A percentile compares a stretch with the other conserved stretches of the same genome.
phyloP scores from a whole-genome alignment of 2,329 filamentous ascomycete genomes.

The Malbranchea cinnamomea region DNA sequence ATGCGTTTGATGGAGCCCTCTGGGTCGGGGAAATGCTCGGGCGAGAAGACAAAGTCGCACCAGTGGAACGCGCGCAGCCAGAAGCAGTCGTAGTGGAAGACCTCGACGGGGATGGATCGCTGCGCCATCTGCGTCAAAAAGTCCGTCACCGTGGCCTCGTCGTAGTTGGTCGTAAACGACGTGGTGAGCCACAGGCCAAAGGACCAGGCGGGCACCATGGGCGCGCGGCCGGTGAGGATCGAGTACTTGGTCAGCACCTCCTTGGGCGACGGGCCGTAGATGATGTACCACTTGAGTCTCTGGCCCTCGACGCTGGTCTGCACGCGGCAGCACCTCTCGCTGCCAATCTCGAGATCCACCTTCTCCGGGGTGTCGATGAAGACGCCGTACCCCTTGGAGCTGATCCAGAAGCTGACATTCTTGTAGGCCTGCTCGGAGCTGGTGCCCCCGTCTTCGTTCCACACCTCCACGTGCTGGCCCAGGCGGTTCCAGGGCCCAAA shows the following conservation, averaged over 20 bases:
- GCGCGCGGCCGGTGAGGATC: conserved; percentile 46
- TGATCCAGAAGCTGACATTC: conserved; percentile 10
- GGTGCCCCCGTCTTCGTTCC: conserved; percentile 32
- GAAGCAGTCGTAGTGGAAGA: conserved; percentile 57
- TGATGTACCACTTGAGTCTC: conserved; percentile 53
- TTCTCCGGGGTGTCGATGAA: conserved; percentile 52
- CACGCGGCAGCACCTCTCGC: conserved; percentile 48
- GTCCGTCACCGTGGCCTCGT: conserved; percentile 43
- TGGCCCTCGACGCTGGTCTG: conserved; percentile 52
- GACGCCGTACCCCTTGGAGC: conserved; percentile 50
- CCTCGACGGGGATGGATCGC: conserved; percentile 44
- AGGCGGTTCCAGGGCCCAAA: conserved; percentile 60
- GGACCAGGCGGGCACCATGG: conserved; percentile 50
- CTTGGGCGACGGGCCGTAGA: conserved; percentile 52
- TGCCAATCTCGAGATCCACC: conserved; percentile 53
- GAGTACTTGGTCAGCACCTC: conserved; percentile 51
- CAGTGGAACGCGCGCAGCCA: conserved; percentile 53
- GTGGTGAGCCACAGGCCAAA: conserved; percentile 60
- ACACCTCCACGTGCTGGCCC: conserved; percentile 47
- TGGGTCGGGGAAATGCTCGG: conserved; percentile 47
- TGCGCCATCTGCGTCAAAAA: conserved; percentile 49
- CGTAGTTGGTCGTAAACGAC: conserved; percentile 53
- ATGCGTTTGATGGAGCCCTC: conserved; percentile 43
- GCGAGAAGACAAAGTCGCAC: conserved; percentile 53
- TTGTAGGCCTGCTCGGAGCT: conserved; percentile 10